Evolutionary conservation across 176 grass and related monocot species (phyloP).

Genomic region (Ampelocalamus luodianensis): DNA sequence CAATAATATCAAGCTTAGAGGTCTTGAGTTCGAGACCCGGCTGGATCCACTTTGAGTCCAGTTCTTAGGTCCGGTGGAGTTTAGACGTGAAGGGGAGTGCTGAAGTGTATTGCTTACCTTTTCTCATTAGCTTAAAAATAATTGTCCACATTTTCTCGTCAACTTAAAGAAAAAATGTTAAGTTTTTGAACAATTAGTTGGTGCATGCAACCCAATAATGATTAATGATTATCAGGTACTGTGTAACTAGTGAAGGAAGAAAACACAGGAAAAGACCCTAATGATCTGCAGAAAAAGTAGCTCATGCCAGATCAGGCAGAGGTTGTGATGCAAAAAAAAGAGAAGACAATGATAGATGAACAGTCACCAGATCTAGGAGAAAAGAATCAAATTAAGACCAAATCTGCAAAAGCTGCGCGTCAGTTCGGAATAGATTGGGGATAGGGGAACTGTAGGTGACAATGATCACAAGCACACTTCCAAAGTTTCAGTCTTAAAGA

Average conservation of each 20-base stretch:
- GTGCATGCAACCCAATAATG: neutral
- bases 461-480: neutral
- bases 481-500: slow-evolving; percentile 1
- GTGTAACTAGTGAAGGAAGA: neutral
- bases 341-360: slow-evolving; percentile 23
- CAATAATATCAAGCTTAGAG: too few species aligned
- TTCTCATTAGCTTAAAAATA: too few species aligned
- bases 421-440: slow-evolving; percentile 9
- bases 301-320: neutral
- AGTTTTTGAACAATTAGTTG: too few species aligned
- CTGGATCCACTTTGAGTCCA: too few species aligned
- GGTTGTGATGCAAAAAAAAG: neutral
- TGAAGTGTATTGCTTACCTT: too few species aligned
- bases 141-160: too few species aligned
- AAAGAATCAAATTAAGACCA: slow-evolving; percentile 22
- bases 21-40: too few species aligned
- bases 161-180: too few species aligned
- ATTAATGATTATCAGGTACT: slow-evolving; percentile 1
- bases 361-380: slow-evolving; percentile 18
- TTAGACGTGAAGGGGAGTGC: too few species aligned
- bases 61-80: too few species aligned
- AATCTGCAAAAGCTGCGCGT: slow-evolving; percentile 27
- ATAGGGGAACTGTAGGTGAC: slow-evolving; percentile 1
- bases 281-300: slow-evolving; percentile 1
- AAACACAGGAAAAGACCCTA: too few species aligned